phyloP scores from a whole-genome alignment of 2,329 filamentous ascomycete species.

The Fusarium subglutinans region DNA sequence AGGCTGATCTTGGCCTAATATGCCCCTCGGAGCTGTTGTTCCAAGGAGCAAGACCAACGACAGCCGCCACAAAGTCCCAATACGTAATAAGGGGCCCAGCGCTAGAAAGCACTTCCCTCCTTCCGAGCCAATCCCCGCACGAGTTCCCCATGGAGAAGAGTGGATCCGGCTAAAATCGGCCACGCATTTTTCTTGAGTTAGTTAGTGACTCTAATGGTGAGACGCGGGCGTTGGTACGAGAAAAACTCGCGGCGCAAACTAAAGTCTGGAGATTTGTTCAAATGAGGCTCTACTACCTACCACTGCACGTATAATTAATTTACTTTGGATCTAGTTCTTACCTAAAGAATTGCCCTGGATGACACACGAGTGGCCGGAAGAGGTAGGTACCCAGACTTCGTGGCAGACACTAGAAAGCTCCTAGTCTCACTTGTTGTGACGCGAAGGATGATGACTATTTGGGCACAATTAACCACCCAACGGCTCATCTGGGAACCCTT shows the following conservation, averaged over 20 bases:
- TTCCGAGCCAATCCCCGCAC: slow-evolving; percentile 27
- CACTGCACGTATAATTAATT: not conserved
- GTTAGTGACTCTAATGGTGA: not conserved
- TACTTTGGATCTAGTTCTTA: slow-evolving; percentile 2
- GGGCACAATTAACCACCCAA: not conserved
- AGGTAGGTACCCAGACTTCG: not conserved
- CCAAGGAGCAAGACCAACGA: not conserved
- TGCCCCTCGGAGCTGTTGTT: not conserved
- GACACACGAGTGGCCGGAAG: slow-evolving; percentile 1
- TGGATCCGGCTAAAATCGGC: slow-evolving; percentile 12
- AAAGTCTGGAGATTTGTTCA: not conserved
- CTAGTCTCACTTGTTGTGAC: not conserved
- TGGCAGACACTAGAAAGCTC: not conserved
- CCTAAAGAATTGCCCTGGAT: slow-evolving; percentile 24
- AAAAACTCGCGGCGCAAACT: slow-evolving; percentile 2
- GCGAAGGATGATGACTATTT: slow-evolving; percentile 1
- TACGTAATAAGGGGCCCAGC: slow-evolving; percentile 15
- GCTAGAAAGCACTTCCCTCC: not conserved
- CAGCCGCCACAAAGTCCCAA: not conserved
- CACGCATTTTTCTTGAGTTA: not conserved
- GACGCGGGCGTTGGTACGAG: slow-evolving; percentile 2
- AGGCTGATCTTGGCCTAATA: not conserved
- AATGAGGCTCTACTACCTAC: slow-evolving; percentile 12
- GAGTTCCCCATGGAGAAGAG: slow-evolving; percentile 24
- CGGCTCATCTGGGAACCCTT: not conserved